Conservation (phyloP, 768 basidiomycete species). For the Russula earlei region DNA sequence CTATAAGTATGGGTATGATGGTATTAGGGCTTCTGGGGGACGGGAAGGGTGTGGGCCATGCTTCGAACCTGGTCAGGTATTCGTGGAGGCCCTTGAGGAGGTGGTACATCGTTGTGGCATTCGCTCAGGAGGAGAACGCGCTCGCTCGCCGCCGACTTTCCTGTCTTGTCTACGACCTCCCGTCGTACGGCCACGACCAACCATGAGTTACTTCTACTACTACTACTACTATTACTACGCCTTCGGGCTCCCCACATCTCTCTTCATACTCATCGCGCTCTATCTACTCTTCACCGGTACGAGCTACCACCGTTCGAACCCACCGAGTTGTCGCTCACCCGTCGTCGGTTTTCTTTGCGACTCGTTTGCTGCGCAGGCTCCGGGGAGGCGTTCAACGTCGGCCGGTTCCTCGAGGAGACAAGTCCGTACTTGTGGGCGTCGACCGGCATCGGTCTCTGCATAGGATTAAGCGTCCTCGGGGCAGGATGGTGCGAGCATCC, state of each 20-base stretch:
- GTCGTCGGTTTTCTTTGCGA: background rate
- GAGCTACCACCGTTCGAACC: background rate
- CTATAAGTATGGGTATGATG: constrained; percentile 28
- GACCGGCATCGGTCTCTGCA: constrained; percentile 84
- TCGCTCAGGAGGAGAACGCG: no score
- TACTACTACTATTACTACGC: constrained; percentile 41
- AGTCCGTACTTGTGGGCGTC: constrained; percentile 92
- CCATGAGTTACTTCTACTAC: background rate
- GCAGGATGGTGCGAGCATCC: constrained; percentile 78
- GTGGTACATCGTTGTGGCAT: constrained; percentile 65
- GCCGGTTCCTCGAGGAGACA: constrained; percentile 87
- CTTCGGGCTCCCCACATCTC: constrained; percentile 60
- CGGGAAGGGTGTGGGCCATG: background rate
- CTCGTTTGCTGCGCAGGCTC: constrained; percentile 42
- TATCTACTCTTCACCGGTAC: constrained; percentile 87
- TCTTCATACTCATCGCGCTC: constrained; percentile 57
- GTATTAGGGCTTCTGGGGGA: background rate
- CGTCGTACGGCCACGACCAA: no score
- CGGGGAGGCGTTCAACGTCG: constrained; percentile 89
- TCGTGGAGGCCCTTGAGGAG: constrained; percentile 87
- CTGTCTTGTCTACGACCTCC: no score
- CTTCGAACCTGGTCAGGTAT: constrained; percentile 66
- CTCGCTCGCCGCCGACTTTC: background rate
- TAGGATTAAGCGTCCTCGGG: constrained; percentile 87
- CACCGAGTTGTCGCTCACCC: no score